Conservation (phyloP, 768 basidiomycete genomes). For the Gymnopilus junonius region DNA sequence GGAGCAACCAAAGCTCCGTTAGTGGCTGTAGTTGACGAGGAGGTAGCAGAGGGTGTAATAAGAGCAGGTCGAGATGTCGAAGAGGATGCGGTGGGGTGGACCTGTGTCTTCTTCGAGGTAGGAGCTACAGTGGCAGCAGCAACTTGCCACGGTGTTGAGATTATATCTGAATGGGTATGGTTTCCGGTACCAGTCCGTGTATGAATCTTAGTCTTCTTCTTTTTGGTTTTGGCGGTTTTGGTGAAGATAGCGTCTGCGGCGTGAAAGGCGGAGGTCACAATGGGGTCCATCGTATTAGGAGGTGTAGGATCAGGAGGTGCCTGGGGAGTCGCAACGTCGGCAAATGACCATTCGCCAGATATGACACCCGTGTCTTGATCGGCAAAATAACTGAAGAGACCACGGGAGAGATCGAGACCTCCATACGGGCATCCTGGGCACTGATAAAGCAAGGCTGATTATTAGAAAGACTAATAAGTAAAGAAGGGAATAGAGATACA, state of each 20-base stretch:
- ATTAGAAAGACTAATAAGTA: neutral
- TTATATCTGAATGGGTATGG: neutral
- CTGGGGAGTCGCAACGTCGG: conserved; percentile 29
- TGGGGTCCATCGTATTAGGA: neutral
- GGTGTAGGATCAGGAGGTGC: neutral
- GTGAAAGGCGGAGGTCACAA: conserved; percentile 1
- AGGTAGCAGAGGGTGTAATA: neutral
- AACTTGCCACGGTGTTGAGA: neutral
- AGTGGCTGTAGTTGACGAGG: neutral
- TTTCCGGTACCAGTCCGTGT: neutral
- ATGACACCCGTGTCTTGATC: conserved; percentile 52
- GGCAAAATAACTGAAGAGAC: conserved; percentile 70
- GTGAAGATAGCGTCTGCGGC: conserved; percentile 1
- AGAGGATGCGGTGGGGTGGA: neutral
- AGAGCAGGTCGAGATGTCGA: neutral
- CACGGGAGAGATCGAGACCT: conserved; percentile 70
- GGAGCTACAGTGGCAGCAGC: conserved; percentile 2
- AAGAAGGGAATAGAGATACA: conserved; percentile 37
- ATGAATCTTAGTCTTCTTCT: neutral
- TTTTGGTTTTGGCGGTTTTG: neutral
- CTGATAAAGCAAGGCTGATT: conserved; percentile 31
- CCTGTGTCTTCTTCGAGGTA: conserved; percentile 24
- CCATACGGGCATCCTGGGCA: conserved; percentile 71
- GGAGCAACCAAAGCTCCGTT: neutral
- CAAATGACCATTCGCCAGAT: conserved; percentile 63